Base-by-base conservation (phyloP, 306 rosid genomes). In the Macrotyloma uniflorum region DNA sequence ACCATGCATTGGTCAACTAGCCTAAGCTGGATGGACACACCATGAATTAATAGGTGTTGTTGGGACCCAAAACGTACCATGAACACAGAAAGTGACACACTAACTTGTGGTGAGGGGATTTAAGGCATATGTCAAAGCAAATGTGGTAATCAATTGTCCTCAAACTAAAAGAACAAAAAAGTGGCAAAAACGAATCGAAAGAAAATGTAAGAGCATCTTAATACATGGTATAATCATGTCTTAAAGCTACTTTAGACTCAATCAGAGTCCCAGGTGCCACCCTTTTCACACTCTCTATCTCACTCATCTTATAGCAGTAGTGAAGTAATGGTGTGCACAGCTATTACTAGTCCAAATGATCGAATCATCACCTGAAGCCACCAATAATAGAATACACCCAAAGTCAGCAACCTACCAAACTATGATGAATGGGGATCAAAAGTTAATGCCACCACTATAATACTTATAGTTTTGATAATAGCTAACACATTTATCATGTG, bases 321-420 rank as follows among this genome's bases (percentile, higher is more conserved):
- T 30, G 85, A 67, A 78, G 81, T 77, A 79, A 72, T 22, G 65
- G 73, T 76, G 64, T 64, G 40, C 45, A 88, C 40, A 65, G 72
- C 87, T 82, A 81, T 35, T 79, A 76, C 75, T 72, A 80, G 72
- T 59, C 66, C 66, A 59, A 59, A 14, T 28, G 66, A 59, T 28
- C 66, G 40, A 59, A 28, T 26, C 66, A 84, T 42, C 80, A 84
- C 86, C 97, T 89, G 97, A 87, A 86, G 40, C 53, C 80, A 79
- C 79, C 70, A 61, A 57, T 24, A 64, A 24, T 62, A 35, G 32
- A 67, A 80, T 43, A 59, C 28, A 40, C 22, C 63, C 53, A 30
- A 76, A 84, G n/a, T 82, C 84, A 85, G 65, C 13, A 38, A 26
- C 49, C 47, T 74, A 74, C 71, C 80, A 79, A 74, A 65, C 4